Percentiles rank a stretch among this genome's conserved stretches.
phyloP scores from a whole-genome alignment of 208 protist genomes.

The Phytomonas francai region DNA sequence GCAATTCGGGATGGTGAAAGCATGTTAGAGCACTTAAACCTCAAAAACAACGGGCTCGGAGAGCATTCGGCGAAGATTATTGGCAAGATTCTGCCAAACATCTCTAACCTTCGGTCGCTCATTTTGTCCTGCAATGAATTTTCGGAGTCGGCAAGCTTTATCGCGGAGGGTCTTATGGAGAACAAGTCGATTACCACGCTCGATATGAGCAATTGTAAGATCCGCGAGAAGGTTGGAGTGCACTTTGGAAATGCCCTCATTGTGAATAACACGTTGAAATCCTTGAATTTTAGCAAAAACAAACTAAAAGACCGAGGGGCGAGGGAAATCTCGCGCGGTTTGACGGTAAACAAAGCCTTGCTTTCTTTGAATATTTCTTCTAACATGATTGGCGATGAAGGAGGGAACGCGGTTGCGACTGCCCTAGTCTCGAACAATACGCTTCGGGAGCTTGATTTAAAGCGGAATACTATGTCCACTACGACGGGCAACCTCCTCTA shows the following conservation, averaged over 20 bases:
- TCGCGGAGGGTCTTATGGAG: conserved; percentile 60
- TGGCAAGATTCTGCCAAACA: conserved; percentile 36
- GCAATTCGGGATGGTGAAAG: conserved; percentile 40
- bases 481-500: conserved; percentile 59
- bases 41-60: conserved; percentile 67
- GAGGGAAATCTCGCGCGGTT: conserved; percentile 56
- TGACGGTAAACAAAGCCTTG: conserved; percentile 62
- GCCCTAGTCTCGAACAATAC: conserved; percentile 53
- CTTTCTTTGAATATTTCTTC: conserved; percentile 52
- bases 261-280: conserved; percentile 39
- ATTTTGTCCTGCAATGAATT: conserved; percentile 55
- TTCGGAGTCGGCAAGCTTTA: conserved; percentile 30
- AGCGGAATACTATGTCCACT: conserved; percentile 72
- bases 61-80: conserved; percentile 38
- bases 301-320: conserved; percentile 74
- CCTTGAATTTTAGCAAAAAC: conserved; percentile 80
- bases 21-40: conserved; percentile 51
- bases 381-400: conserved; percentile 76
- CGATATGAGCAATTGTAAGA: conserved; percentile 38
- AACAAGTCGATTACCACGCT: conserved; percentile 56
- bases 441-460: conserved; percentile 70
- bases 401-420: conserved; percentile 56
- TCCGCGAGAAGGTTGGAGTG: conserved; percentile 46
- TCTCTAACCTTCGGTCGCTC: conserved; percentile 36
- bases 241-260: conserved; percentile 44